Percentiles rank a stretch among this genome's conserved stretches.
These are phyloP conservation scores for Globisporangium mamillatum DNA, from an alignment of 352 stramenopile species.

Conservation along the genomic window DNA sequence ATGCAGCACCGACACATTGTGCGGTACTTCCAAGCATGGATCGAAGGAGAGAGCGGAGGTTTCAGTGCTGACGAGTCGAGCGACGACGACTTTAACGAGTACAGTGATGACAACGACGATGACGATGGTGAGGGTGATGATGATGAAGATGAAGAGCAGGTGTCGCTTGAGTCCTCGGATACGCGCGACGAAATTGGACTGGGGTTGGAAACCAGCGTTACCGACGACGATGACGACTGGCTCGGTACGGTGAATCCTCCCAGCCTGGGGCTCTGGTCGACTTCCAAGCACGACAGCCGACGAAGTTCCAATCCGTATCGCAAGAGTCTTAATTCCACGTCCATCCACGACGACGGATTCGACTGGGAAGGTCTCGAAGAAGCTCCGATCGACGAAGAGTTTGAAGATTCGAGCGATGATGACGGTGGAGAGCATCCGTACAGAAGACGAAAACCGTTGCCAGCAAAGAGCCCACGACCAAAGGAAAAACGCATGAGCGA, in stretches of 20 bases:
- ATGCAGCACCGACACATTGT: slow-evolving; percentile 97
- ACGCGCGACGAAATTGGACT: slow-evolving; percentile 29
- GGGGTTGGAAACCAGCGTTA: slow-evolving; percentile 30
- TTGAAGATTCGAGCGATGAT: slow-evolving; percentile 28
- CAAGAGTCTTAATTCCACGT: slow-evolving; percentile 8
- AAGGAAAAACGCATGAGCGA: slow-evolving; percentile 52
- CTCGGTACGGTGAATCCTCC: slow-evolving; percentile 63
- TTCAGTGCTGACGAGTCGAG: slow-evolving; percentile 42
- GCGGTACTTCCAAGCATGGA: slow-evolving; percentile 91
- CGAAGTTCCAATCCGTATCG: slow-evolving; percentile 34
- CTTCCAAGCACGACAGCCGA: slow-evolving; percentile 59
- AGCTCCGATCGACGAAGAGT: slow-evolving; percentile 32
- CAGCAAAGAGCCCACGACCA: not conserved
- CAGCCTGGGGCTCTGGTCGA: slow-evolving; percentile 61
- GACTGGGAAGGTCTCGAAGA: slow-evolving; percentile 72
- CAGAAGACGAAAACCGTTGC: slow-evolving; percentile 13
- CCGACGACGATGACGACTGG: slow-evolving; percentile 78
- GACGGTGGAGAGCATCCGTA: slow-evolving; percentile 21
- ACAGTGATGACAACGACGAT: slow-evolving; percentile 26
- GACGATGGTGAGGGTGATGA: slow-evolving; percentile 30
- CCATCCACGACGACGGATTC: slow-evolving; percentile 53
- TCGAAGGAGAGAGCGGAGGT: slow-evolving; percentile 68
- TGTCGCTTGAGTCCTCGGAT: slow-evolving; percentile 31
- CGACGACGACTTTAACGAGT: slow-evolving; percentile 32
- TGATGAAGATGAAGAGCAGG: slow-evolving; percentile 34